Conservation (phyloP, 2,329 filamentous ascomycete genomes). For the Decorospora gaudefroyi region DNA sequence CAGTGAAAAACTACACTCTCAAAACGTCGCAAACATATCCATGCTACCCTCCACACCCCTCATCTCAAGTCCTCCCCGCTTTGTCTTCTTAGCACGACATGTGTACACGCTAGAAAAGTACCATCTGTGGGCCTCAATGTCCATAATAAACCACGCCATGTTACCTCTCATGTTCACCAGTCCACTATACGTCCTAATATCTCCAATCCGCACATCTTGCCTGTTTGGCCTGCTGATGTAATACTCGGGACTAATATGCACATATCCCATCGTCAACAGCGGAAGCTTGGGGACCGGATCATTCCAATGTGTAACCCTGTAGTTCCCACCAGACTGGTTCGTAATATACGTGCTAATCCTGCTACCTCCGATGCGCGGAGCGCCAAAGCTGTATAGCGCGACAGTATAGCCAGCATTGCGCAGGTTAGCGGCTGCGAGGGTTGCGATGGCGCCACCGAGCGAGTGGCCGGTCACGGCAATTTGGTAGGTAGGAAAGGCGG, state of each 20-base stretch:
- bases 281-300: slow-evolving; percentile 72
- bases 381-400: slow-evolving; percentile 63
- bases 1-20: too few species aligned
- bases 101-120: slow-evolving; percentile 38
- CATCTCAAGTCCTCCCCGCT: slow-evolving; percentile 14
- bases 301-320: slow-evolving; percentile 68
- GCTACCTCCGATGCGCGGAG: slow-evolving; percentile 67
- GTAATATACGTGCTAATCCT: slow-evolving; percentile 62
- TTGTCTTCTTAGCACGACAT: slow-evolving; percentile 25
- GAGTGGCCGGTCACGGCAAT: slow-evolving; percentile 69
- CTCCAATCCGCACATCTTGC: slow-evolving; percentile 21
- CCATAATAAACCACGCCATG: slow-evolving; percentile 31
- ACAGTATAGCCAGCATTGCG: slow-evolving; percentile 31
- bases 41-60: slow-evolving; percentile 12
- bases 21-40: slow-evolving; percentile 24
- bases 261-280: slow-evolving; percentile 63
- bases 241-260: slow-evolving; percentile 71
- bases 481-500: slow-evolving; percentile 57
- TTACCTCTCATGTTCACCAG: slow-evolving; percentile 38
- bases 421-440: slow-evolving; percentile 61
- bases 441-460: slow-evolving; percentile 68
- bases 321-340: slow-evolving; percentile 58
- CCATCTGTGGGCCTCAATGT: slow-evolving; percentile 45
- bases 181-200: slow-evolving; percentile 34
- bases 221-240: slow-evolving; percentile 48